Evolutionary conservation across 768 basidiomycete species (phyloP), one percentile per base, ranked within the genome.

Genomic region (Pisolithus marmoratus): DNA sequence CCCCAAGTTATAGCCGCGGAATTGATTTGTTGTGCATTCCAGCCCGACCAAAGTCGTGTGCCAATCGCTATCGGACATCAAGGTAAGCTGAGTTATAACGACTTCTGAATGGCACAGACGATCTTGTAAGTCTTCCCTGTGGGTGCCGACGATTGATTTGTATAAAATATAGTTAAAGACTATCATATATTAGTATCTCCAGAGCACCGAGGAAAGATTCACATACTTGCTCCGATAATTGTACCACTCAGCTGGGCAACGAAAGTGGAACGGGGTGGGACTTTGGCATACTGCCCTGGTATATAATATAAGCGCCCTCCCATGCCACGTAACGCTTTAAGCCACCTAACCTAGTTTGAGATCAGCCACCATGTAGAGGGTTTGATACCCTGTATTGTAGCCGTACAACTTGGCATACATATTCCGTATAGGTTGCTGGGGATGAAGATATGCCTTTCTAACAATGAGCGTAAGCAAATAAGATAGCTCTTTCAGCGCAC

Each of bases 401-500:
- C 79, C 79, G 63, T 77, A 80, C 41, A 79, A 56, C 56, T 78
- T 78, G 6, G 78, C 79, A 52, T 81, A 80, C 78, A 81, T 79
- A 48, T 70, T 56, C 48, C 54, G 55, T 19, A 56, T 12, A 3
- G 53, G 55, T 37, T 56, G 55, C 20, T 56, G 55, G 19, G 53
- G 55, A 24, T 56, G 55, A 36, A 56, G 44, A 23, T 61, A 70
- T 65, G 43, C 72, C 71, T 23, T 63, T 8, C 20, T 14, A 20
- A 41, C 7, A 20, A 41, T 41, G n/a, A 41, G 40, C 22, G 11
- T 41, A 7, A 41, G 40, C 12, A 9, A 9, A 14, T 20, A 19
- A 15, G 22, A 15, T 7, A 5, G 4, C 19, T 8, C n/a, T 19
- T 8, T 43, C 24, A 24, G 31, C 53, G 14, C 23, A 54, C 55